Evolutionary conservation across 1,284 basidiomycete genomes (phyloP), one percentile per base, ranked within the genome.

Genomic region (Volvariella surrecta): DNA sequence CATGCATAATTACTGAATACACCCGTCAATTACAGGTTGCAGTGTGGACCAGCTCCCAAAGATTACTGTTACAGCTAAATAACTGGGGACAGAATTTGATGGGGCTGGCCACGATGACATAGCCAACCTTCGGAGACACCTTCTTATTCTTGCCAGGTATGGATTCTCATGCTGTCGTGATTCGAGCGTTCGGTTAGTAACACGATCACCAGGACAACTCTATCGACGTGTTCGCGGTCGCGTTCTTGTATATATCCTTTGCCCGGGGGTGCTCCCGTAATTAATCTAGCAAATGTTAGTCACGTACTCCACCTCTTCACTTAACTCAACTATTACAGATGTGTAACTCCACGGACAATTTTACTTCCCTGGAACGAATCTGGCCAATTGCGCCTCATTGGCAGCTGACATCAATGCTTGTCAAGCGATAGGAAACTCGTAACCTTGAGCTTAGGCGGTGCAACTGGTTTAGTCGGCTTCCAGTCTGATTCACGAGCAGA

Each of bases 1-100:
- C 39, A 24, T 21, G 43, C 37, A 41, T 32, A 34, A 16, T 44
- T 39, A 45, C 44, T 44, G 45, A 49, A n/a, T n/a, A n/a, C n/a
- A n/a, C n/a, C 31, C 40, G 10, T 31, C 16, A 35, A 39, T 47
- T 47, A 10, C 45, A 77, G 76, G 65, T 76, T 37, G 74, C 67
- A 31, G 68, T 78, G 71, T 77, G 60, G 50, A 71, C 43, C 17
- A 28, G 32, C 43, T 35, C 40, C n/a, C n/a, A n/a, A n/a, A n/a
- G n/a, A n/a, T n/a, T 46, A 35, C 35, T 24, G 46, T 32, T 43
- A 21, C 49, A 76, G 73, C 17, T 80, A n/a, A n/a, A n/a, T n/a
- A n/a, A 80, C 54, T 82, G 76, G 76, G 79, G 79, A 39, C 78
- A 82, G 59, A 80, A 82, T 54, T 79, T 77, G 2, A 79, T 49